phyloP scores from a whole-genome alignment of 257 asterid genomes.

The Solanum sejunctum region DNA sequence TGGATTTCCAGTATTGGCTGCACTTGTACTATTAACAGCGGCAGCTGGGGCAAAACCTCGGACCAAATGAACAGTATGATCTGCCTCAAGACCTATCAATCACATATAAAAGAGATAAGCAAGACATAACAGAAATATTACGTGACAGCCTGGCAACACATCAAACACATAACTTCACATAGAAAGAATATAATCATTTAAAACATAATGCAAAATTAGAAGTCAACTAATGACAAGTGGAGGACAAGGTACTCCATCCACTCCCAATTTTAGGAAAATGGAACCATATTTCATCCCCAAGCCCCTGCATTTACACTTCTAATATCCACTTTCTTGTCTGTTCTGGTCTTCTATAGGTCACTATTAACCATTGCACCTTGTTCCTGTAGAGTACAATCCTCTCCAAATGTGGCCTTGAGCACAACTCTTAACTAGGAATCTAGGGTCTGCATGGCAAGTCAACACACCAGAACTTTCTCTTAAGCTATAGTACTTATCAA shows the following conservation, averaged over 20 bases:
- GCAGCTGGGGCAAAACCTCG: conserved; percentile 36
- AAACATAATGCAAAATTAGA: background rate
- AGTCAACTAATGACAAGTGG: background rate
- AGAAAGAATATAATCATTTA: background rate
- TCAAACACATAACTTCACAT: background rate
- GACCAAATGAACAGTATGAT: conserved; percentile 53
- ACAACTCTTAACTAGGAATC: background rate
- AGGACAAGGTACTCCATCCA: background rate
- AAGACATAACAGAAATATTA: background rate
- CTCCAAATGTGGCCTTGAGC: background rate
- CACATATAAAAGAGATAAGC: background rate
- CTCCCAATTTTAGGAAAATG: background rate
- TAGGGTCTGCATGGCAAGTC: background rate
- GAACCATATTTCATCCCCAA: background rate
- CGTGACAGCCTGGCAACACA: background rate
- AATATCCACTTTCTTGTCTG: background rate
- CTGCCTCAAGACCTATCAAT: conserved; percentile 36
- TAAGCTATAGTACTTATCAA: background rate
- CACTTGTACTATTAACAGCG: conserved; percentile 13
- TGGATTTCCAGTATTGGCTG: conserved; percentile 17
- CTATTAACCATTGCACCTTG: background rate
- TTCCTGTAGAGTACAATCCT: background rate
- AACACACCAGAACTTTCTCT: background rate
- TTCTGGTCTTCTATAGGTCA: background rate
- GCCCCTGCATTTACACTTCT: background rate